A percentile compares a stretch with the other conserved stretches of the same genome.
These are phyloP conservation scores for Salicornia ramosissima DNA, from an alignment of 148 eudicot species.

Conservation along the genomic window DNA sequence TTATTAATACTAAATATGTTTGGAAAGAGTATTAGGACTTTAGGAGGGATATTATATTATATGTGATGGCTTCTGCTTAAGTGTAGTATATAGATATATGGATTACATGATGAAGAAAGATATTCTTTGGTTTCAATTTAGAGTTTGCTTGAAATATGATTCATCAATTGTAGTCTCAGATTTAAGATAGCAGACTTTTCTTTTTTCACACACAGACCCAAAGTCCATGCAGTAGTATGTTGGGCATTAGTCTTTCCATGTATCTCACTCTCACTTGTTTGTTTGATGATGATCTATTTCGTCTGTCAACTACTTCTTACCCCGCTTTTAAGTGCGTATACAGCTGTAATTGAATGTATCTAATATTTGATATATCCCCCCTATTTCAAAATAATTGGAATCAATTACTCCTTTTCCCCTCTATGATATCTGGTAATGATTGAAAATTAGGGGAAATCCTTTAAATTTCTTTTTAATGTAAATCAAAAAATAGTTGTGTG, in stretches of 20 bases:
- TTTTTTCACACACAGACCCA: no score
- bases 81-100: no score
- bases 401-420: no score
- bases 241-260: neutral
- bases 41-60: no score
- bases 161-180: neutral
- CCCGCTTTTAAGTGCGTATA: neutral
- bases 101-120: neutral
- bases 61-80: no score
- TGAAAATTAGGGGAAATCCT: no score
- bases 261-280: neutral
- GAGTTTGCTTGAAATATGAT: neutral
- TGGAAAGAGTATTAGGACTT: no score
- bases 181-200: neutral
- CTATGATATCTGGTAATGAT: no score
- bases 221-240: neutral
- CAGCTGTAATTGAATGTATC: neutral
- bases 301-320: conserved; percentile 4
- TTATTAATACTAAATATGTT: no score
- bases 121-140: neutral
- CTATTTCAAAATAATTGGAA: neutral
- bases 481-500: no score
- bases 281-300: neutral
- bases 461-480: no score
- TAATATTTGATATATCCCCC: neutral